Evolutionary conservation across 495 filamentous ascomycete species (phyloP).

Genomic region (Penicillium samsonianum): DNA sequence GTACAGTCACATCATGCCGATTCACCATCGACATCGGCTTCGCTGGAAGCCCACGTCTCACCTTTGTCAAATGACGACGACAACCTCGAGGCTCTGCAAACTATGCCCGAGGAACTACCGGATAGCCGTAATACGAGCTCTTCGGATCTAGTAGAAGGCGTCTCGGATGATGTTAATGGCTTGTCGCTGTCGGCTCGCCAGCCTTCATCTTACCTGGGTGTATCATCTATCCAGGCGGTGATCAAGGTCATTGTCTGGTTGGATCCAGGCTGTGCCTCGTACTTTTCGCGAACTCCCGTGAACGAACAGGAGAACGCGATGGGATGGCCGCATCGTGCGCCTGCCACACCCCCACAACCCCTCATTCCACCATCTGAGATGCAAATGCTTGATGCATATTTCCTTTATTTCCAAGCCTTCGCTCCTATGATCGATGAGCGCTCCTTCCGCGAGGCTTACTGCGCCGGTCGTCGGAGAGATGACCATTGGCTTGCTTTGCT

Average conservation of each 20-base stretch:
- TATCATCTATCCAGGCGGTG: slow-evolving; percentile 80
- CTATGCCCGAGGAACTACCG: slow-evolving; percentile 41
- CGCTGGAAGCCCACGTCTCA: slow-evolving; percentile 44
- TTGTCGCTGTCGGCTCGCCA: slow-evolving; percentile 71
- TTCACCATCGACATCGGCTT: slow-evolving; percentile 42
- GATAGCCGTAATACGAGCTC: slow-evolving; percentile 27
- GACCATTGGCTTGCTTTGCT: slow-evolving; percentile 73
- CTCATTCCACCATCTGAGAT: slow-evolving; percentile 41
- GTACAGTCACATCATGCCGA: slow-evolving; percentile 30
- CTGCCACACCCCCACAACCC: slow-evolving; percentile 30
- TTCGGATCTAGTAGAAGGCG: slow-evolving; percentile 59
- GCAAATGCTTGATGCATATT: slow-evolving; percentile 74
- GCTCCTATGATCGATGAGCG: slow-evolving; percentile 77
- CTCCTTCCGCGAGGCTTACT: slow-evolving; percentile 70
- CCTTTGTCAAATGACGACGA: slow-evolving; percentile 43
- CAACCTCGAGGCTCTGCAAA: slow-evolving; percentile 45
- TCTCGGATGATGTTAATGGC: slow-evolving; percentile 81
- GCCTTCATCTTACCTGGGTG: slow-evolving; percentile 75
- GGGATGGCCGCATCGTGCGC: slow-evolving; percentile 32
- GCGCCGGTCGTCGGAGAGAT: slow-evolving; percentile 65
- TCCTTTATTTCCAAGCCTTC: slow-evolving; percentile 72
- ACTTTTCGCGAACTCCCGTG: slow-evolving; percentile 50
- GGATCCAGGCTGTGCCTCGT: slow-evolving; percentile 61
- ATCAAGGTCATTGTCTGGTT: slow-evolving; percentile 80
- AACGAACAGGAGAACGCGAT: slow-evolving; percentile 20